Conservation (phyloP, 352 stramenopile species). For the Globisporangium apiculatum region DNA sequence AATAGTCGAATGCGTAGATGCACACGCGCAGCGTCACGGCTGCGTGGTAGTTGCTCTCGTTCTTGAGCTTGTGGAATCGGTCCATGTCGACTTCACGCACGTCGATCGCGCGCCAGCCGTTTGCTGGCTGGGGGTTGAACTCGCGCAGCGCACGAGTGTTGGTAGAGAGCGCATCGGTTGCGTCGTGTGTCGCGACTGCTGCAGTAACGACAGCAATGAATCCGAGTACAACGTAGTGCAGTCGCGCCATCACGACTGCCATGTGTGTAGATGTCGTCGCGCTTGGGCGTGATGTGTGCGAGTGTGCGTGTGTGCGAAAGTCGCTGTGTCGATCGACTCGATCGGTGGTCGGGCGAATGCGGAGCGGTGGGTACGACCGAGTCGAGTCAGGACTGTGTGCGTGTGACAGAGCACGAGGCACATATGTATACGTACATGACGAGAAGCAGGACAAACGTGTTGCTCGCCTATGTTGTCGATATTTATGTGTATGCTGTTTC, state of each 20-base stretch:
- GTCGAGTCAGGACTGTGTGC: too few relatives aligned
- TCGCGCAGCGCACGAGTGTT: background rate
- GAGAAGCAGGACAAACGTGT: too few relatives aligned
- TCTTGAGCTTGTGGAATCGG: constrained; percentile 7
- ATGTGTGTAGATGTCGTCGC: too few relatives aligned
- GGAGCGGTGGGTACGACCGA: too few relatives aligned
- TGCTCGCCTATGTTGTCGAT: background rate
- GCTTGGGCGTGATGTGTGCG: too few relatives aligned
- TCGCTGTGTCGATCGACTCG: too few relatives aligned
- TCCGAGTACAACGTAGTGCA: too few relatives aligned
- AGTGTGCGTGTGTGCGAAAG: too few relatives aligned
- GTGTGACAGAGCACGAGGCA: too few relatives aligned
- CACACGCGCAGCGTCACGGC: constrained; percentile 89
- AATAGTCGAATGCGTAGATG: constrained; percentile 77
- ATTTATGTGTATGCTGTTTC: background rate
- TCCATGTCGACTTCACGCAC: constrained; percentile 1
- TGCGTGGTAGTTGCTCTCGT: constrained; percentile 64
- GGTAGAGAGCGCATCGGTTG: background rate
- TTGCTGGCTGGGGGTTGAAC: background rate
- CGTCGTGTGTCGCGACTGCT: background rate
- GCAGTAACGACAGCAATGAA: background rate
- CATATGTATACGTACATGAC: too few relatives aligned
- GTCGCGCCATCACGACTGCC: too few relatives aligned
- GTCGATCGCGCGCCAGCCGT: constrained; percentile 5
- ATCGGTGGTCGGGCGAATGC: too few relatives aligned